Base-by-base conservation (phyloP, 352 stramenopile genomes). In the Globisporangium middletonii region DNA sequence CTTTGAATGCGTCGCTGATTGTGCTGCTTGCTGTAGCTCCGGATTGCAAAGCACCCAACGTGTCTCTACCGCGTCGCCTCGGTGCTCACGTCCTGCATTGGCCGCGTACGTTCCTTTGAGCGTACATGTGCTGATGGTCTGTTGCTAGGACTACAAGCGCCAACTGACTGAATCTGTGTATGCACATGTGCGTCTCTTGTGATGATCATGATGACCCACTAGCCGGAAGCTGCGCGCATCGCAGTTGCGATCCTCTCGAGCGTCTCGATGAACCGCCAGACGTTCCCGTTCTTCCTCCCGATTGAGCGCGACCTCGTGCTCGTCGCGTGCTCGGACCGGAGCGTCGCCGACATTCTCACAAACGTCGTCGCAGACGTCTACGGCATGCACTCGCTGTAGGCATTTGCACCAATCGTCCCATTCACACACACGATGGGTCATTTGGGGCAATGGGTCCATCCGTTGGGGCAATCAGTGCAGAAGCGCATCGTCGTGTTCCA, bases 351-450 rank as follows among this genome's bases (percentile, higher is more conserved):
- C 46, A 84, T 93, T 55, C 73, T 93, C 46, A 88, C 79, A 55
- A 93, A 90, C 63, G 72, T 93, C 48, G 73, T 90, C 28, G 80
- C 77, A 5, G 81, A 93, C 45, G 83, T 91, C 4, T 91, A 83
- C 59, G 83, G 83, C 41, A 92, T 92, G 79, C 81, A 92, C 57
- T 82, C 83, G n/a, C 57, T 90, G 45, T 89, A 73, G 71, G 15
- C 50, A 59, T 35, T 35, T 35, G 27, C 18, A 33, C 3, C 19
- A 52, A 37, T 9, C 13, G 8, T 9, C 37, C 8, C 8, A 15
- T 42, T 42, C 37, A 13, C 13, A 15, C 4, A 4, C 41, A 0
- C 41, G n/a, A 5, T 46, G 15, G 18, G 41, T 46, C 13, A 8
- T 46, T 46, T 11, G 41, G 41, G 4, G 2, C 3, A 15, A 15